phyloP scores from a whole-genome alignment of 179 eudicot genomes.

The Spinacia oleracea region DNA sequence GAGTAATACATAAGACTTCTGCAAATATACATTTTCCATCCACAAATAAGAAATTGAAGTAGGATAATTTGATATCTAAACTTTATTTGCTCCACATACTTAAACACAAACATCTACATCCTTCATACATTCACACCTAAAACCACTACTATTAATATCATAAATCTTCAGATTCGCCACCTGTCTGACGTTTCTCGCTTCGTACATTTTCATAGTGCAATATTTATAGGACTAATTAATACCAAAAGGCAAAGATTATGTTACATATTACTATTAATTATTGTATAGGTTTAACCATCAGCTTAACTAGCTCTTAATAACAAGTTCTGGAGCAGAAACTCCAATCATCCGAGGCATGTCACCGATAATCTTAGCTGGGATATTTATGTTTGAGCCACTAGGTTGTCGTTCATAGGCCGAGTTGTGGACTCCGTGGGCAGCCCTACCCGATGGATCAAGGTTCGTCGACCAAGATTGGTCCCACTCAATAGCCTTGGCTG shows the following conservation, averaged over 20 bases:
- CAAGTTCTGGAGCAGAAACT: constrained; percentile 32
- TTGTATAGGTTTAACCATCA: not conserved
- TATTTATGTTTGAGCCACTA: constrained; percentile 15
- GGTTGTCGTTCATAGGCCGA: constrained; percentile 51
- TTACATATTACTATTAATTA: not conserved
- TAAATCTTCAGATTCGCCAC: too few species aligned
- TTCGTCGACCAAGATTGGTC: constrained; percentile 74
- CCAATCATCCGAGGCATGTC: constrained; percentile 39
- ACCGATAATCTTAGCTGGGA: constrained; percentile 31
- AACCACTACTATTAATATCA: too few species aligned
- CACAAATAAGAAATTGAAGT: too few species aligned
- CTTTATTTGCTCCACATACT: too few species aligned
- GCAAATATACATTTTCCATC: too few species aligned
- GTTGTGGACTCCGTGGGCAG: constrained; percentile 81
- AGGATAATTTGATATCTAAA: too few species aligned
- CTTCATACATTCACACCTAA: too few species aligned
- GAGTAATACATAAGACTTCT: too few species aligned
- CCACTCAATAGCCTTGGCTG: constrained; percentile 90
- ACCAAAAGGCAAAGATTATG: not conserved
- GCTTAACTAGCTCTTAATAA: constrained; percentile 34
- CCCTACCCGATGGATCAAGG: constrained; percentile 92
- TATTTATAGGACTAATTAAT: not conserved
- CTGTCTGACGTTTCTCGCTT: not conserved
- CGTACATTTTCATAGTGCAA: not conserved
- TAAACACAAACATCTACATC: too few species aligned